Percentiles rank a stretch among this genome's conserved stretches.
These are phyloP conservation scores for Penicillium mononematosum DNA, from an alignment of 495 filamentous ascomycete genomes.

Conservation along the genomic window DNA sequence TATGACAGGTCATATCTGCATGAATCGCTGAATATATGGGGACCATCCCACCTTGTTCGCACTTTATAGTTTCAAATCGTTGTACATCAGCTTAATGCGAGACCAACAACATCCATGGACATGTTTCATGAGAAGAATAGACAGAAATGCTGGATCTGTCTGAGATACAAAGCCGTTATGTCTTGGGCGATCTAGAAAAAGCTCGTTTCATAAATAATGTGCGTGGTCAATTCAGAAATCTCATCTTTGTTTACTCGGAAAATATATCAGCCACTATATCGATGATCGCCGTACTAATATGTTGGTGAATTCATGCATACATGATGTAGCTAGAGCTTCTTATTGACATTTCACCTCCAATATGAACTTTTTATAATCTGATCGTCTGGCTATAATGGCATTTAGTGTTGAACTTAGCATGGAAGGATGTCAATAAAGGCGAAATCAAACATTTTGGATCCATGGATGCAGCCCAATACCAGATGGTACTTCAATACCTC, in stretches of 20 bases:
- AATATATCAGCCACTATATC: slow-evolving; percentile 10
- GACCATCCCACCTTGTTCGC: background rate
- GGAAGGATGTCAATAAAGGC: slow-evolving; percentile 1
- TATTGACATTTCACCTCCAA: background rate
- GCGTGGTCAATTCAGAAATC: background rate
- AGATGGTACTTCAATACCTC: background rate
- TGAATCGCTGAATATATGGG: slow-evolving; percentile 7
- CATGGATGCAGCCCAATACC: slow-evolving; percentile 10
- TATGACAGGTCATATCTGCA: slow-evolving; percentile 14
- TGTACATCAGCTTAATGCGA: slow-evolving; percentile 1
- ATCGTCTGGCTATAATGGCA: background rate
- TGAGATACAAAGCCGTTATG: slow-evolving; percentile 17
- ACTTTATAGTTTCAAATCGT: background rate
- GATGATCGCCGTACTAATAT: background rate
- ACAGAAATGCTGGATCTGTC: background rate
- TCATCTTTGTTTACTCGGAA: slow-evolving; percentile 9
- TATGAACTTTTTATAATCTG: background rate
- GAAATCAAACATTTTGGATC: slow-evolving; percentile 7
- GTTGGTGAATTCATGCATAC: background rate
- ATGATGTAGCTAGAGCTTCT: background rate
- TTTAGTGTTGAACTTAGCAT: background rate
- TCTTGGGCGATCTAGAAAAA: background rate
- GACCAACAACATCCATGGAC: background rate
- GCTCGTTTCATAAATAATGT: background rate
- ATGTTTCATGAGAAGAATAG: background rate